Conservation (phyloP, 1,284 basidiomycete species). For the Vanrija pseudolonga region DNA sequence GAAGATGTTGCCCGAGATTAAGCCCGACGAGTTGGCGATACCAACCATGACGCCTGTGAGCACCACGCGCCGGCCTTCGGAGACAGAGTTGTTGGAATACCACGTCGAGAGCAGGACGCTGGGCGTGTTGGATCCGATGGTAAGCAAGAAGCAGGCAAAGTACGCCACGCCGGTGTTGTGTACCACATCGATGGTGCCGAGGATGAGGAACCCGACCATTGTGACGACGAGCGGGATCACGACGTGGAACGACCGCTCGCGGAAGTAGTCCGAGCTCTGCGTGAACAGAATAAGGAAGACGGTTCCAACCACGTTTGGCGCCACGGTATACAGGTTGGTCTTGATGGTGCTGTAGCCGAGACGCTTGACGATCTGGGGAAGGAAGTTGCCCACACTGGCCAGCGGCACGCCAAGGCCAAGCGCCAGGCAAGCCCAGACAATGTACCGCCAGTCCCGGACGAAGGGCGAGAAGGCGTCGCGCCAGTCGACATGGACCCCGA, state of each 20-base stretch:
- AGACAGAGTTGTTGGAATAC: constrained; percentile 25
- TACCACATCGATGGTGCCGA: constrained; percentile 42
- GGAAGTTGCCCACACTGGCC: constrained; percentile 55
- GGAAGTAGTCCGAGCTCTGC: constrained; percentile 17
- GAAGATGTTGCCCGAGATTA: constrained; percentile 25
- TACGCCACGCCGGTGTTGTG: constrained; percentile 28
- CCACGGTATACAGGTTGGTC: constrained; percentile 34
- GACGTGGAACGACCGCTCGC: constrained; percentile 22
- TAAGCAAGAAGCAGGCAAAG: constrained; percentile 31
- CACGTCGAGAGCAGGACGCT: constrained; percentile 25
- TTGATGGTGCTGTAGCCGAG: constrained; percentile 27
- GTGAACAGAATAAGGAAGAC: constrained; percentile 9
- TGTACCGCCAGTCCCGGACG: constrained; percentile 51
- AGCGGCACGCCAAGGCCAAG: constrained; percentile 55
- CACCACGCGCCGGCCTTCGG: constrained; percentile 25
- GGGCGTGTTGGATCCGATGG: constrained; percentile 24
- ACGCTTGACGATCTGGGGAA: constrained; percentile 25
- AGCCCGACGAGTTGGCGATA: constrained; percentile 17
- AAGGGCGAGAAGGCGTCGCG: constrained; percentile 56
- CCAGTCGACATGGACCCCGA: constrained; percentile 24
- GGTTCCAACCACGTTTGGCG: constrained; percentile 23
- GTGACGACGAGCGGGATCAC: constrained; percentile 18
- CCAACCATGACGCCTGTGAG: constrained; percentile 19
- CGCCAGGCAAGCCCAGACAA: constrained; percentile 53
- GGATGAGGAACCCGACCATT: constrained; percentile 36